Evolutionary conservation across 2,329 filamentous ascomycete genomes (phyloP), one percentile per base, ranked within the genome.

Genomic region (Xylariaceae sp.): DNA sequence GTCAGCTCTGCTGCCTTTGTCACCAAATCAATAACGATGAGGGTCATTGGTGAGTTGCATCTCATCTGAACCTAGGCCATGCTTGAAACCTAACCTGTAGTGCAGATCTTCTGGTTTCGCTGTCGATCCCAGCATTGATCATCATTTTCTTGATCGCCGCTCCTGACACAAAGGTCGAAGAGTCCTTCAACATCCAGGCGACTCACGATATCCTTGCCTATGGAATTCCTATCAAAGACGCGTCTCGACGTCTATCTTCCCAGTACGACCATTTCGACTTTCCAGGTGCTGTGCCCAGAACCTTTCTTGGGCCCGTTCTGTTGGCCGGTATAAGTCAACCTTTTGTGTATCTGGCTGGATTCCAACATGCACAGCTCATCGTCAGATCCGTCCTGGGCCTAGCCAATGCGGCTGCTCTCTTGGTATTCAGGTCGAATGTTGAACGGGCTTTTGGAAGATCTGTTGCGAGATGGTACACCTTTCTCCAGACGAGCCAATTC

Each of bases 121-220:
- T 83, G 55, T 69, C 84, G 44, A 74, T 90, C 50, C 86, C 88
- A 1, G 67, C 75, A 2, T 65, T 85, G 32, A 75, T 89, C 59
- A 66, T 87, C 51, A 48, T 87, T 47, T 89, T 96, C 68, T 81
- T 95, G 48, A 63, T 83, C 53, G 66, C 83, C 19, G 83, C 91
- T 11, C 94, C 94, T 1, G 92, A 95, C 73, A 96, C 91, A 49
- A 99, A 99, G 69, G 94, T 99, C 52, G 94, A 99, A 69, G 94
- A 99, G 70, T 97, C 92, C 0, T 97, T 99, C 80, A 96, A 96
- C 68, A 83, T 97, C 51, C 94, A 99, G 68, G 94, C 94, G 6
- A 81, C 85, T 3, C 94, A 97, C 69, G 94, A 99, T 67, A 86
- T 99, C 33, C 69, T 96, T 52, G 79, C 81, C 35, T 90, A 94